Conservation (phyloP, 208 protist species). For the Endotrypanum monterogeii region DNA sequence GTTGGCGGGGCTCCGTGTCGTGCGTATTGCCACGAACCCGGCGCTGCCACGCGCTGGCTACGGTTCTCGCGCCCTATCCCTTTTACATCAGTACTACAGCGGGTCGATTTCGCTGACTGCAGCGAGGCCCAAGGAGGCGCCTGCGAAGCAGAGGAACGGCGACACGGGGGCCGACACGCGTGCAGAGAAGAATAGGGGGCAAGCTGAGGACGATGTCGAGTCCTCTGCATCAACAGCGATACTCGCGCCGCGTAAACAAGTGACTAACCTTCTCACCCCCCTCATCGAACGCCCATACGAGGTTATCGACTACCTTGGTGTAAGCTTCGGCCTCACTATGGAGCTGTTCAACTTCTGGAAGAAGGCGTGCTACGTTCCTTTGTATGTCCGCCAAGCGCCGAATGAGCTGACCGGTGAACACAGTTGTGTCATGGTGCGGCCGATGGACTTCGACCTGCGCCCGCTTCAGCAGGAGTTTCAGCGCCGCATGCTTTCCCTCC, state of each 20-base stretch:
- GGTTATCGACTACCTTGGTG: constrained; percentile 97
- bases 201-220: constrained; percentile 20
- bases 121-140: neutral
- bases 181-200: neutral
- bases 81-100: constrained; percentile 95
- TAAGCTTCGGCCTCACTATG: constrained; percentile 96
- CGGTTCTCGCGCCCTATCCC: constrained; percentile 92
- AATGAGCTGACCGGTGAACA: constrained; percentile 99
- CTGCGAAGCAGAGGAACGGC: neutral
- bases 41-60: constrained; percentile 97
- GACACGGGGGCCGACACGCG: neutral
- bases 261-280: constrained; percentile 84
- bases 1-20: constrained; percentile 96
- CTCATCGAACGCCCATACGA: constrained; percentile 92
- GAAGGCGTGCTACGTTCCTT: constrained; percentile 74
- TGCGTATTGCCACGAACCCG: constrained; percentile 99
- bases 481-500: constrained; percentile 88
- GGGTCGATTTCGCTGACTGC: constrained; percentile 80
- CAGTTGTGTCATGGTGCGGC: constrained; percentile 98
- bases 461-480: constrained; percentile 90
- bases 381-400: constrained; percentile 92
- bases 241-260: constrained; percentile 39
- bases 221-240: constrained; percentile 19
- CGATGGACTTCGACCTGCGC: constrained; percentile 68
- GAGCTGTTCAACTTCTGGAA: constrained; percentile 98